Evolutionary conservation across 208 protist species (phyloP).

Genomic region (Leishmania turanica): DNA sequence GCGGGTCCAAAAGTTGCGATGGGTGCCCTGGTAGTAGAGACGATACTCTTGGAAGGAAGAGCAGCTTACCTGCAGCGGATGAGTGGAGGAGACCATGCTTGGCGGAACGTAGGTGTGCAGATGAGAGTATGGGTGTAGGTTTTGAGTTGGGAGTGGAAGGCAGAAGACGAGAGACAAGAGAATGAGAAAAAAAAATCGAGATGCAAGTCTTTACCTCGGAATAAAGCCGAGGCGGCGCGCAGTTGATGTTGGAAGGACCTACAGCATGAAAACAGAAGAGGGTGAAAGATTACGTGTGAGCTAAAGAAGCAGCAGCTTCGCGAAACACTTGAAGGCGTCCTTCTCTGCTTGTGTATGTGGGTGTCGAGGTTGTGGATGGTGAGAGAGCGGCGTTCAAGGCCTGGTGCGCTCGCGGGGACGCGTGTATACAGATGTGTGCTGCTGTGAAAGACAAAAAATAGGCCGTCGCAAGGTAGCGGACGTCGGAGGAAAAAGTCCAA

Average conservation of each 20-base stretch:
- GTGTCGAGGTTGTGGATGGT: neutral
- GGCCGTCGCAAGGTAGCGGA: neutral
- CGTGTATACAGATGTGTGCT: neutral
- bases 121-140: neutral
- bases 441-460: neutral
- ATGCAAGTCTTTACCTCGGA: neutral
- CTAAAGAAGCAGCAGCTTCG: neutral
- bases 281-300: neutral
- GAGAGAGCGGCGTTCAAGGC: neutral
- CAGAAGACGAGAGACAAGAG: too few relatives aligned
- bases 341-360: neutral
- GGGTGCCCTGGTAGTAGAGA: slow-evolving; percentile 47
- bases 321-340: neutral
- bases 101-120: neutral
- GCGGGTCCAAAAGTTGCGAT: slow-evolving; percentile 39
- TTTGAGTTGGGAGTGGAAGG: neutral
- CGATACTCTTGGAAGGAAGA: slow-evolving; percentile 61
- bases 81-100: slow-evolving; percentile 47
- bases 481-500: neutral
- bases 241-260: neutral
- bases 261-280: neutral
- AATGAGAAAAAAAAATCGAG: neutral
- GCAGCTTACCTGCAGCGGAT: slow-evolving; percentile 40
- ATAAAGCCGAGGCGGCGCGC: neutral
- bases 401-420: neutral